phyloP scores from a whole-genome alignment of 2,329 filamentous ascomycete genomes.

The Arthrobotrys iridis region DNA sequence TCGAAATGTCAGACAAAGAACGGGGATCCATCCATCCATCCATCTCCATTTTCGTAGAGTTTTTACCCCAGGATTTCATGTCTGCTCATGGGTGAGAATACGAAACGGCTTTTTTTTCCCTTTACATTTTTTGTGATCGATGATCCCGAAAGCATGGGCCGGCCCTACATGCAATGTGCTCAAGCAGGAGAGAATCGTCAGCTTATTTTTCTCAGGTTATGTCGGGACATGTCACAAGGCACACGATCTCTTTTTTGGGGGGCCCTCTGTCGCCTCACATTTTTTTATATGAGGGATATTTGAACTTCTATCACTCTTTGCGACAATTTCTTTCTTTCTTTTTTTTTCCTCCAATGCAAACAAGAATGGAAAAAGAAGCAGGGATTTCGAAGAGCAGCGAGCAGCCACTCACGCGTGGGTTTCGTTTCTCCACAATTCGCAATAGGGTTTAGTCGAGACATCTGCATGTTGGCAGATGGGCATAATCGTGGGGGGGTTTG shows the following conservation, averaged over 20 bases:
- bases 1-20: conserved; percentile 22
- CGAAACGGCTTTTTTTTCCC: conserved; percentile 37
- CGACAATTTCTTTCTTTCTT: not conserved
- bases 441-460: conserved; percentile 50
- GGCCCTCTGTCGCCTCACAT: conserved; percentile 37
- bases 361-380: conserved; percentile 10
- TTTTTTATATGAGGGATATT: conserved; percentile 55
- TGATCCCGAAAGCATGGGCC: conserved; percentile 43
- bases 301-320: not conserved
- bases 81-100: conserved; percentile 18
- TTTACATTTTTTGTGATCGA: conserved; percentile 27
- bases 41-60: conserved; percentile 21
- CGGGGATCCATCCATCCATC: conserved; percentile 28
- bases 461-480: conserved; percentile 36
- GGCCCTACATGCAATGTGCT: conserved; percentile 3
- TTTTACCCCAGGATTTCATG: conserved; percentile 49
- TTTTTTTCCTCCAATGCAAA: conserved; percentile 2
- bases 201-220: conserved; percentile 37
- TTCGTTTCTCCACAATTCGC: conserved; percentile 53
- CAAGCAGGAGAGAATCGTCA: conserved; percentile 22
- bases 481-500: conserved; percentile 37
- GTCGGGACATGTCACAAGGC: conserved; percentile 53
- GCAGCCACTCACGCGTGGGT: conserved; percentile 49
- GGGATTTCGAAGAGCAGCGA: not conserved
- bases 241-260: conserved; percentile 18